Percentiles rank a stretch among this genome's conserved stretches.
Conservation (phyloP, 2,329 filamentous ascomycete genomes). For the Trematosphaeria pertusa region DNA sequence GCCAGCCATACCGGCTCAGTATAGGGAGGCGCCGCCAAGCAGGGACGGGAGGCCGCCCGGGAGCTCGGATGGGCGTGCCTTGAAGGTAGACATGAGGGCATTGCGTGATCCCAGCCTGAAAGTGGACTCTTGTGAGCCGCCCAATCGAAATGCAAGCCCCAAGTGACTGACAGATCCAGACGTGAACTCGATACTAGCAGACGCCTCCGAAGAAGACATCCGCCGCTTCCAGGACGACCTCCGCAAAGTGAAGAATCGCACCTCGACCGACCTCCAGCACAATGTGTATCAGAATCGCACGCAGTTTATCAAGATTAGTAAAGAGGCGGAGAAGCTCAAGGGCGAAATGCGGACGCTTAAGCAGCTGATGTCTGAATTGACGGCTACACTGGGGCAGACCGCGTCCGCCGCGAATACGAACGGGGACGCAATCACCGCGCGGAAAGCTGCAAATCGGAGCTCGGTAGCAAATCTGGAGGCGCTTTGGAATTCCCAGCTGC, state of each 20-base stretch:
- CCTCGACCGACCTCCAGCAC: conserved; percentile 85
- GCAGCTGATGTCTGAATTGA: conserved; percentile 91
- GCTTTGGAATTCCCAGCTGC: conserved; percentile 71
- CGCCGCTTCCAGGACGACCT: conserved; percentile 79
- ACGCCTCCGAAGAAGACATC: conserved; percentile 88
- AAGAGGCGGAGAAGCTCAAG: conserved; percentile 98
- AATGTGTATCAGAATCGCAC: conserved; percentile 97
- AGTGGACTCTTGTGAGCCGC: conserved; percentile 79
- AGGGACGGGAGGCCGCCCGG: conserved; percentile 57
- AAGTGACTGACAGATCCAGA: too few species aligned
- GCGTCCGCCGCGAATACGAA: conserved; percentile 49
- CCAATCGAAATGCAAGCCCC: too few species aligned
- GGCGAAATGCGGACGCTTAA: conserved; percentile 91
- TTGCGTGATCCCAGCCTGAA: conserved; percentile 80
- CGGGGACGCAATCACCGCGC: conserved; percentile 49
- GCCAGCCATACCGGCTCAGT: conserved; percentile 69
- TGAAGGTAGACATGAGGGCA: conserved; percentile 77
- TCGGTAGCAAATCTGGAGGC: conserved; percentile 80
- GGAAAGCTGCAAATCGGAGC: conserved; percentile 78
- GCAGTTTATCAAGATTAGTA: conserved; percentile 99
- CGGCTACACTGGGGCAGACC: conserved; percentile 55
- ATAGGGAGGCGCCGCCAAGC: conserved; percentile 57
- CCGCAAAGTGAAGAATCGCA: conserved; percentile 77
- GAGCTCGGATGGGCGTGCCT: conserved; percentile 59
- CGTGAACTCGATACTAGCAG: conserved; percentile 74